A percentile compares a stretch with the other conserved stretches of the same genome.
These are phyloP conservation scores for Podaxis rugospora DNA, from an alignment of 768 basidiomycete genomes.

Conservation along the genomic window DNA sequence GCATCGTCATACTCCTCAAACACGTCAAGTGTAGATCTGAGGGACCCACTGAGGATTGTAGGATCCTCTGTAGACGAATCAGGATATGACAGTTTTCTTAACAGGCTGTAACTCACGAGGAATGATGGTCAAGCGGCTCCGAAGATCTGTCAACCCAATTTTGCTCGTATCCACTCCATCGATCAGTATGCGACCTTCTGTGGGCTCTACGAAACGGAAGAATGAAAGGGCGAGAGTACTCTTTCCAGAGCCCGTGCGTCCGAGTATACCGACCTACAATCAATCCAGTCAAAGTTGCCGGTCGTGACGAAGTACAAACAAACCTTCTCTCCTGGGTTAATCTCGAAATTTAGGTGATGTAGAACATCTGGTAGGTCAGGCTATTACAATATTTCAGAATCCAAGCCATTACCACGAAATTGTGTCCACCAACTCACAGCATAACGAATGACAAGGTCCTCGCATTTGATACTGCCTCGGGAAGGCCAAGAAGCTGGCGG, in stretches of 20 bases:
- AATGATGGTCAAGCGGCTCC: conserved; percentile 54
- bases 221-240: conserved; percentile 80
- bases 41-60: conserved; percentile 77
- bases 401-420: neutral
- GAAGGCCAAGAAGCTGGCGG: conserved; percentile 79
- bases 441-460: conserved; percentile 74
- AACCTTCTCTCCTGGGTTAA: conserved; percentile 76
- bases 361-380: conserved; percentile 86
- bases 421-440: conserved; percentile 51
- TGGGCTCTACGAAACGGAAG: conserved; percentile 85
- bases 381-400: conserved; percentile 28
- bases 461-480: conserved; percentile 61
- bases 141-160: conserved; percentile 78
- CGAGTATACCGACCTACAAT: conserved; percentile 61
- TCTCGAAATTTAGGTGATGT: conserved; percentile 70
- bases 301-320: conserved; percentile 10
- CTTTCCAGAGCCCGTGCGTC: conserved; percentile 73
- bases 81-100: neutral
- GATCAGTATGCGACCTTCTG: conserved; percentile 66
- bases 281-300: neutral
- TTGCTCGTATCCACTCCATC: conserved; percentile 78
- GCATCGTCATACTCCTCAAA: conserved; percentile 83
- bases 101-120: conserved; percentile 44
- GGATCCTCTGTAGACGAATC: conserved; percentile 65
- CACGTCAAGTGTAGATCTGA: conserved; percentile 79